Evolutionary conservation across 495 filamentous ascomycete genomes (phyloP).

Genomic region (Cercophora scortea): DNA sequence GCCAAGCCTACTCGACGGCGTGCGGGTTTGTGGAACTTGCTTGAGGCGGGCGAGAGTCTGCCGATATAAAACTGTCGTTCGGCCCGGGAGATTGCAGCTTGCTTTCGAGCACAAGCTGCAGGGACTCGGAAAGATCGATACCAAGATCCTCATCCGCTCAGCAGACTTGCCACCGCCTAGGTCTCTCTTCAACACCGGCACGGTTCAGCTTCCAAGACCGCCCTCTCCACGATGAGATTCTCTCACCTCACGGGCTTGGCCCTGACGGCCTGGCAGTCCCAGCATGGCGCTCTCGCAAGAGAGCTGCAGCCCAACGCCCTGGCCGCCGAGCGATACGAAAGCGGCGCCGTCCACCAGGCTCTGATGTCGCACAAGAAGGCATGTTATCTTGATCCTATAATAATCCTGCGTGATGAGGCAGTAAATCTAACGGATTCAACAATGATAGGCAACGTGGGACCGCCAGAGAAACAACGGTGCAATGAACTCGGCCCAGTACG

Average conservation of each 20-base stretch:
- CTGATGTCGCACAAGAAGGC: slow-evolving; percentile 39
- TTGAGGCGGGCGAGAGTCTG: not conserved
- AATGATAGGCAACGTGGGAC: slow-evolving; percentile 26
- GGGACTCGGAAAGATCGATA: no score
- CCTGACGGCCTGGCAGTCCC: not conserved
- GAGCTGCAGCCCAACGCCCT: slow-evolving; percentile 17
- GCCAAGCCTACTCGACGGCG: no score
- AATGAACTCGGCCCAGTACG: slow-evolving; percentile 27
- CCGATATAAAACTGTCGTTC: not conserved
- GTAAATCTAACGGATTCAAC: not conserved
- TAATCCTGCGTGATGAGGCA: not conserved
- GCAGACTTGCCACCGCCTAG: not conserved
- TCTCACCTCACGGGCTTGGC: not conserved
- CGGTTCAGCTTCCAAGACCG: not conserved
- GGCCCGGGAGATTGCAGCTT: not conserved
- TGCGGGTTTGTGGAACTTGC: no score
- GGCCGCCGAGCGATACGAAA: slow-evolving; percentile 29
- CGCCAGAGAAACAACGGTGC: slow-evolving; percentile 24
- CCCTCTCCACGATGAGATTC: not conserved
- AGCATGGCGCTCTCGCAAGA: slow-evolving; percentile 19
- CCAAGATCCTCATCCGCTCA: not conserved
- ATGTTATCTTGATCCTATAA: not conserved
- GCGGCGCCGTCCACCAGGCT: slow-evolving; percentile 32
- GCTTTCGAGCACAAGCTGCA: not conserved
- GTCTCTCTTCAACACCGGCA: not conserved